A percentile compares a stretch with the other conserved stretches of the same genome.
phyloP scores from a whole-genome alignment of 164 flowering plant genomes.

The Liriodendron chinense region DNA sequence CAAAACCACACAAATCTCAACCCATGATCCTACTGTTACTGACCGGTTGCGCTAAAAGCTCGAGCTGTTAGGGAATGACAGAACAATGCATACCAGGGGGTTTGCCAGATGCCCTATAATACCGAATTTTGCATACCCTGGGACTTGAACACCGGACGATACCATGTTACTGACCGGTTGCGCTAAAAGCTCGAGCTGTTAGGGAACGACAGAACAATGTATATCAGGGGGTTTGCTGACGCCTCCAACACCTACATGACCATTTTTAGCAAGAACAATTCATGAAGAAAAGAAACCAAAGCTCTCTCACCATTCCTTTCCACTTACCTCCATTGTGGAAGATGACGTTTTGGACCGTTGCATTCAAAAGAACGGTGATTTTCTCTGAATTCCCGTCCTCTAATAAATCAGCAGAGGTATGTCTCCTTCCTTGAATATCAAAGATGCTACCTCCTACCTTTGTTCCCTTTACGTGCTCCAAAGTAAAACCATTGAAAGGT shows the following conservation, averaged over 20 bases:
- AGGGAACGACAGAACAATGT: too few species aligned
- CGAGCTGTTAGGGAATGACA: too few species aligned
- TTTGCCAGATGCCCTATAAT: too few species aligned
- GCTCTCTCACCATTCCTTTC: not conserved
- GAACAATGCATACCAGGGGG: too few species aligned
- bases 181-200: too few species aligned
- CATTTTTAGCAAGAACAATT: not conserved
- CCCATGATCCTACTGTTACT: not conserved
- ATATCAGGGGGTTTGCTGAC: too few species aligned
- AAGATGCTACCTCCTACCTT: conserved; percentile 11
- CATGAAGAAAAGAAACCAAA: not conserved
- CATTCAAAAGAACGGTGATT: conserved; percentile 18
- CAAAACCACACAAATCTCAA: not conserved
- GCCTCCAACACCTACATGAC: too few species aligned
- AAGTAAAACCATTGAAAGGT: conserved; percentile 40
- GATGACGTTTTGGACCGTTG: conserved; percentile 20
- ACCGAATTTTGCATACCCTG: too few species aligned
- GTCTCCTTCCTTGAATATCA: conserved; percentile 19
- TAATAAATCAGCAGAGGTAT: conserved; percentile 20
- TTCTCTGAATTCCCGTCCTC: conserved; percentile 7
- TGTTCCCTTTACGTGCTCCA: conserved; percentile 40
- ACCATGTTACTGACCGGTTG: too few species aligned
- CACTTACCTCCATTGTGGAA: conserved; percentile 4
- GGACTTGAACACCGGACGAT: too few species aligned
- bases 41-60: too few species aligned